A percentile compares a stretch with the other conserved stretches of the same genome.
These are phyloP conservation scores for Pseudoscleropodium purum DNA, from an alignment of 225 moss, liverwort and hornwort species.

Conservation along the genomic window DNA sequence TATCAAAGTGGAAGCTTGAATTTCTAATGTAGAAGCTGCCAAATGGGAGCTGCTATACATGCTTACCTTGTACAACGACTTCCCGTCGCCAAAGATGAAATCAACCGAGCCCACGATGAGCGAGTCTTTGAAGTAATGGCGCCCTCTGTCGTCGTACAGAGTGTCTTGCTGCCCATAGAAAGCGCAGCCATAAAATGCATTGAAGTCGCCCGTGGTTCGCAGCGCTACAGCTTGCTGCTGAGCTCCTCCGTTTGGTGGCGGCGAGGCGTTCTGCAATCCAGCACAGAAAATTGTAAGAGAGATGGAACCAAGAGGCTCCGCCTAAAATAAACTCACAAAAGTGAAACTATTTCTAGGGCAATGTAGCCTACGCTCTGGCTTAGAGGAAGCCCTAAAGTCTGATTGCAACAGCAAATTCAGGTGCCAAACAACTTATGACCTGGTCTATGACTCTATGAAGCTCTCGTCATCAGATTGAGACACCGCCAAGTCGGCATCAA, in stretches of 20 bases:
- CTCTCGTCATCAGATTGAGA: neutral
- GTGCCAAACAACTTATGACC: neutral
- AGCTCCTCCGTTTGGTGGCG: conserved; percentile 31
- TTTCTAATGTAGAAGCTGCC: neutral
- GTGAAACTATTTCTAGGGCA: neutral
- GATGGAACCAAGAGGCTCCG: neutral
- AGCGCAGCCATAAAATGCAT: conserved; percentile 52
- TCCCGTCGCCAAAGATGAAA: conserved; percentile 56
- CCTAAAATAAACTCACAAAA: neutral
- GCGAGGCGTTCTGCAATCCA: conserved; percentile 40
- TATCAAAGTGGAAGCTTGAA: neutral
- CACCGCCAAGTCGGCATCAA: neutral
- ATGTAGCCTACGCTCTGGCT: neutral
- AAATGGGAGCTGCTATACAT: neutral
- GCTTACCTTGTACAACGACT: conserved; percentile 38
- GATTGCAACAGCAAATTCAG: neutral
- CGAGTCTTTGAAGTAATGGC: conserved; percentile 52
- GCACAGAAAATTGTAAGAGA: neutral
- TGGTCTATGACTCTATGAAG: neutral
- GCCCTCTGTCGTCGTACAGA: conserved; percentile 53
- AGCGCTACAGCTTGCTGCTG: conserved; percentile 56
- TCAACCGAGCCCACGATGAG: conserved; percentile 45
- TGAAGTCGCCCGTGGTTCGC: conserved; percentile 44
- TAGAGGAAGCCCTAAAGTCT: neutral
- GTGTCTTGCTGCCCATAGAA: conserved; percentile 53